Conservation (phyloP, 768 basidiomycete species). For the Sporobolomyces phaffii region DNA sequence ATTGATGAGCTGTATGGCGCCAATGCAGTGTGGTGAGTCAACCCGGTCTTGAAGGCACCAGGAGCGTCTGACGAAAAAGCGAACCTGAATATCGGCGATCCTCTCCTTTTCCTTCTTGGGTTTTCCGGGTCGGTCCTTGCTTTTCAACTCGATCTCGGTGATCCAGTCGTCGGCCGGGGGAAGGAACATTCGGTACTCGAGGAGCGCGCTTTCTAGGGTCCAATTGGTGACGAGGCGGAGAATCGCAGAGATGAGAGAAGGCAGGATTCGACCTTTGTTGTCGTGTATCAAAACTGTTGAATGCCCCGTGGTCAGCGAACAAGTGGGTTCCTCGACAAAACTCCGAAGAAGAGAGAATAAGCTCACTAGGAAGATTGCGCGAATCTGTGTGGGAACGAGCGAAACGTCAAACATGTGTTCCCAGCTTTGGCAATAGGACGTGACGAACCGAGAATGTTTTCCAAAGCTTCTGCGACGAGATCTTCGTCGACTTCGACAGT, state of each 20-base stretch:
- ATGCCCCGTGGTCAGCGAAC: background rate
- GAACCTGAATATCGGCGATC: conserved; percentile 24
- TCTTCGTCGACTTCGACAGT: conserved; percentile 27
- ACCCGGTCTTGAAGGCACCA: no score
- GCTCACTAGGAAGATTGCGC: conserved; percentile 31
- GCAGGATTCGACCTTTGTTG: conserved; percentile 37
- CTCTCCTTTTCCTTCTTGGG: conserved; percentile 31
- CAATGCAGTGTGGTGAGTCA: background rate
- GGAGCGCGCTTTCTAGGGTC: conserved; percentile 27
- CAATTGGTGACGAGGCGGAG: conserved; percentile 24
- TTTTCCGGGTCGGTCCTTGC: conserved; percentile 9
- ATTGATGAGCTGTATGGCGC: conserved; percentile 19
- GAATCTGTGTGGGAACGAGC: conserved; percentile 15
- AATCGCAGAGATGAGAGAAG: conserved; percentile 25
- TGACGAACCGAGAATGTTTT: conserved; percentile 21
- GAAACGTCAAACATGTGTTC: no score
- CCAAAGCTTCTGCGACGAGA: conserved; percentile 14
- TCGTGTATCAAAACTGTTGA: conserved; percentile 34
- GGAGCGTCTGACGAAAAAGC: background rate
- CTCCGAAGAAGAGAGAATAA: background rate
- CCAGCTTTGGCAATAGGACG: background rate
- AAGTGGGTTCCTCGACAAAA: background rate
- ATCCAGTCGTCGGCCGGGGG: conserved; percentile 23
- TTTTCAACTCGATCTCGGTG: background rate
- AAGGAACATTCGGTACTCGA: conserved; percentile 33